Evolutionary conservation across 2,329 filamentous ascomycete species (phyloP).

Genomic region (Cladosporium austrohemisphaericum): DNA sequence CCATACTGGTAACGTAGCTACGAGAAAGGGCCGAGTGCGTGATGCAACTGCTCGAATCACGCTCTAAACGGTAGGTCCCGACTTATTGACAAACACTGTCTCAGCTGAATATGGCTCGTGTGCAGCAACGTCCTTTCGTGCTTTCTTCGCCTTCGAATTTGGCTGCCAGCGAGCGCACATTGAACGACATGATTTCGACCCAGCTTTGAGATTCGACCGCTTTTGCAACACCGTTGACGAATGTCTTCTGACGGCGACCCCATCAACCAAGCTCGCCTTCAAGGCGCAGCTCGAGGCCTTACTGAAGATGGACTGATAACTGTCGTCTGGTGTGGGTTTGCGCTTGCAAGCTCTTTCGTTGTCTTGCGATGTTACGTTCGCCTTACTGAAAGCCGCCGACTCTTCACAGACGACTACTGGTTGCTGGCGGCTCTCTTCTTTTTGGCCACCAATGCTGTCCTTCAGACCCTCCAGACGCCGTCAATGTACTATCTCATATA

Average conservation of each 20-base stretch:
- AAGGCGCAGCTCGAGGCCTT: slow-evolving; percentile 7
- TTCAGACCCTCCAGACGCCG: slow-evolving; percentile 5
- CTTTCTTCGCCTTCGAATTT: not conserved
- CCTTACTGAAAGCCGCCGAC: slow-evolving; percentile 4
- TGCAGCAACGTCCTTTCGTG: not conserved
- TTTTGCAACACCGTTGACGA: not conserved
- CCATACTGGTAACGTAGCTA: not conserved
- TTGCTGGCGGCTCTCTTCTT: slow-evolving; percentile 2
- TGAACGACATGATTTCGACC: not conserved
- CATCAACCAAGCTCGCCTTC: slow-evolving; percentile 9
- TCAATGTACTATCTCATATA: slow-evolving; percentile 9
- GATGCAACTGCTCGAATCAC: not conserved
- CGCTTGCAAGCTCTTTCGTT: not conserved
- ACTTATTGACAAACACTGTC: slow-evolving; percentile 8
- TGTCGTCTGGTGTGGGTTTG: slow-evolving; percentile 1
- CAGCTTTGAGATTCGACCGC: not conserved
- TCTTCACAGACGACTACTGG: slow-evolving; percentile 11
- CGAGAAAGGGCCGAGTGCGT: too few species aligned
- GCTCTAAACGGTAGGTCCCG: not conserved
- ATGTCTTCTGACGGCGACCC: slow-evolving; percentile 3
- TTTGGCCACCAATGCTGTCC: slow-evolving; percentile 1
- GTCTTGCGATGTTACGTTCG: slow-evolving; percentile 6
- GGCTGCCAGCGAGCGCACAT: not conserved
- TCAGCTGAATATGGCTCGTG: slow-evolving; percentile 1
- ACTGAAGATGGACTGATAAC: not conserved